Base-by-base conservation (phyloP, 306 rosid species). In the Prinsepia uniflora region DNA sequence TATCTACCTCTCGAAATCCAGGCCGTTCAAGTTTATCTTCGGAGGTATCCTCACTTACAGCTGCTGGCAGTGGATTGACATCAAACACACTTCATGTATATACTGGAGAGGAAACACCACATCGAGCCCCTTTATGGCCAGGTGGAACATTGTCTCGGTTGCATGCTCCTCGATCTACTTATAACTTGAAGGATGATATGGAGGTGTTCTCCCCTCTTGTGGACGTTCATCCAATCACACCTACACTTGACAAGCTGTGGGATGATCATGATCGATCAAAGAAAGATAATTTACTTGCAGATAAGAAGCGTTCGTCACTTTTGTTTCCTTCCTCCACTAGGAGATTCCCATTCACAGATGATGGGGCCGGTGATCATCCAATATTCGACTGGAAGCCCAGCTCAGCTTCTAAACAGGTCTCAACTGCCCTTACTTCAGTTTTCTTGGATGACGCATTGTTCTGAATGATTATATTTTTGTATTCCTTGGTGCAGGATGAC, bases 121-220 rank as follows among this genome's bases (percentile, higher is more conserved):
- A 57, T 3, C 81, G 89, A 60, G 83, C 67, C 85, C 92, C 81
- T 89, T 83, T 95, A 66, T 73, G 97, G 92, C 89, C 92, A 6
- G 89, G 92, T 82, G 96, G 92, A 79, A 49, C 77, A 46, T 82
- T 91, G 74, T 45, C 91, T 20, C 91, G 94, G 65, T 81, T 95
- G 79, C 88, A 91, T 74, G 86, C 97, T 81, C 88, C 99, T 55
- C 96, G 85, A 72, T 63, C 85, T 65, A 88, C 84, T 81, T 89
- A 84, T 77, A 87, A 89, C 88, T 86, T 89, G 70, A 91, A 91
- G 85, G 99, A 95, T 85, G 99, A 95, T 75, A 91, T 95, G 97
- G 99, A 91, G 77, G 96, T 95, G 43, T 95, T 95, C 82, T 95
- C 99, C 80, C 99, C 99, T 60, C 80, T 95, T 44, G 99, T 95